phyloP scores from a whole-genome alignment of 2,329 filamentous ascomycete genomes.

The Colletotrichum cereale region DNA sequence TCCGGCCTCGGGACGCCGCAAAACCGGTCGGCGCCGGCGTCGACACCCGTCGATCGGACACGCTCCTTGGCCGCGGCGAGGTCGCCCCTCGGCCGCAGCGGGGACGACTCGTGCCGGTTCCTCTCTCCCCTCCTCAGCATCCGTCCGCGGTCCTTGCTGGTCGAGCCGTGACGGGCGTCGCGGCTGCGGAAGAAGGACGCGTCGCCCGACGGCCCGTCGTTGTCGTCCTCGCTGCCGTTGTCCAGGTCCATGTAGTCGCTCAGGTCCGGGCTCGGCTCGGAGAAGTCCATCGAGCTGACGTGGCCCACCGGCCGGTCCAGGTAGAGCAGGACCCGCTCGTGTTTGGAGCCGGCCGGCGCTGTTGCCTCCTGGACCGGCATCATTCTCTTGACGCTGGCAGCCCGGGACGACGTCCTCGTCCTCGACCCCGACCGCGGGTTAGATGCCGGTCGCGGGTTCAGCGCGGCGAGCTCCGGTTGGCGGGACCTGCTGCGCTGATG shows the following conservation, averaged over 20 bases:
- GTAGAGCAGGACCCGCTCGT: conserved; percentile 50
- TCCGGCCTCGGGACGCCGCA: conserved; percentile 55
- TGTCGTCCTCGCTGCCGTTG: conserved; percentile 42
- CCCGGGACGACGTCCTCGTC: conserved; percentile 11
- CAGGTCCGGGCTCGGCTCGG: conserved; percentile 53
- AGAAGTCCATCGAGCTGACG: conserved; percentile 44
- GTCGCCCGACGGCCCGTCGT: conserved; percentile 38
- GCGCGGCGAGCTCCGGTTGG: background rate
- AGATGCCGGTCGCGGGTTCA: background rate
- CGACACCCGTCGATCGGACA: conserved; percentile 39
- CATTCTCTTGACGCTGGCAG: conserved; percentile 16
- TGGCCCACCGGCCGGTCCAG: conserved; percentile 47
- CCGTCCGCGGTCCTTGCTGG: conserved; percentile 21
- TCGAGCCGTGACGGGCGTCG: background rate
- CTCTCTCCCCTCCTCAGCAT: conserved; percentile 24
- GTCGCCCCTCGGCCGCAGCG: conserved; percentile 17
- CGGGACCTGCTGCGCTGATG: conserved; percentile 15
- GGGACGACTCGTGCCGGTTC: conserved; percentile 28
- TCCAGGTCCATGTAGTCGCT: conserved; percentile 56
- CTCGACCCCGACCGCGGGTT: no score
- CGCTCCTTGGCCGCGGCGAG: conserved; percentile 2
- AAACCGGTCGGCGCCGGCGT: conserved; percentile 42
- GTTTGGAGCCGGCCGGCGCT: conserved; percentile 36
- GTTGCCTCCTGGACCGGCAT: background rate
- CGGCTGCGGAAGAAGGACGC: conserved; percentile 10